Base-by-base conservation (phyloP, 139 green algal genomes). In the Chlamydomonas applanata region DNA sequence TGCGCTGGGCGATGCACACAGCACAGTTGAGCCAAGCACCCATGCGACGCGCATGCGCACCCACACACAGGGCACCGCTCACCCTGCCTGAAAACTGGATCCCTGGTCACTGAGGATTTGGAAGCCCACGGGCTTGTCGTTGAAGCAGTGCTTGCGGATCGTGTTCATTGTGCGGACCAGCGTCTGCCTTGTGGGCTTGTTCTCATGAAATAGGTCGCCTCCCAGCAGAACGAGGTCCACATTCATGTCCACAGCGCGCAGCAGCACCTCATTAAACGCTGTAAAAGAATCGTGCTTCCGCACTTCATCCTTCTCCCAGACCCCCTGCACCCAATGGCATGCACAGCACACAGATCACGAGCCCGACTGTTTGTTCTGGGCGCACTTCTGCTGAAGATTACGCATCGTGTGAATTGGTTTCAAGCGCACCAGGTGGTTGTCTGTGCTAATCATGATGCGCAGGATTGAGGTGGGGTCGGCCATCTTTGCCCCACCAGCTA, bases 121-220 rank as follows among this genome's bases (percentile, higher is more conserved):
- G 72, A 98, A 94, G 14, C 45, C 20, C 3, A 97, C 80, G 0
- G 84, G 83, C 64, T 75, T 79, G 75, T 93, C 82, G 25, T 78
- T 85, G 13, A 99, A 78, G 82, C 89, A 97, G 89, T 98, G 91
- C 72, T 87, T 82, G 4, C 72, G 83, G 4, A 99, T 72, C 29
- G 97, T 91, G 16, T 92, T 73, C 22, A 99, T 94, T 11, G 91
- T 81, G 24, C 88, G 86, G 20, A 97, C 86, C 20, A 97, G 65
- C 17, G 85, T 91, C 17, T 60, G 27, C 33, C 91, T 80, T 3
- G 83, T 91, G 25, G 95, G 95, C 82, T 97, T 97, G 88, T 98
- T 98, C 69, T 98, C 94, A 77, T 99, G 94, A 81, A 99, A 99
- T 2, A 99, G 83, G 83, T 99, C 96, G 1, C 96, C 95, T 19